These are phyloP conservation scores for Trichoderma polysporum DNA, from an alignment of 2,329 filamentous ascomycete species.

Conservation along the genomic window DNA sequence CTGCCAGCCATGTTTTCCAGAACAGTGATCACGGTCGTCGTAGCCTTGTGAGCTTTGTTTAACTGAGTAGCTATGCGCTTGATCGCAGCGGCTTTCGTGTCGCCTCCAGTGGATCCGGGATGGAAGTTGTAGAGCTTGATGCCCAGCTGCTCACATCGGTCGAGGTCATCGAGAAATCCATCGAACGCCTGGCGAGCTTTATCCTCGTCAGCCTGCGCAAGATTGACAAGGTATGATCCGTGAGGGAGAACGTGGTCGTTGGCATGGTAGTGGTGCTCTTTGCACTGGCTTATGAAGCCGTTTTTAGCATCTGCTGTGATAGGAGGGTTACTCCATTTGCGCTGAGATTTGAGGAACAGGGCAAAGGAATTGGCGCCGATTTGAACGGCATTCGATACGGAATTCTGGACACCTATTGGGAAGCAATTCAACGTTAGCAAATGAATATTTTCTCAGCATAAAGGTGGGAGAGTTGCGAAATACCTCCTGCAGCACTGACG, in stretches of 20 bases:
- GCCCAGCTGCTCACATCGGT: constrained; percentile 79
- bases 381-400: constrained; percentile 71
- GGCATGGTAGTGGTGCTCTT: constrained; percentile 69
- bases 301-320: constrained; percentile 66
- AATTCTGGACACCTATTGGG: constrained; percentile 76
- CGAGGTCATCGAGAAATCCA: constrained; percentile 83
- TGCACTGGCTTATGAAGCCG: constrained; percentile 68
- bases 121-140: constrained; percentile 98
- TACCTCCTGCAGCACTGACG: constrained; percentile 84
- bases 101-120: constrained; percentile 76
- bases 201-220: constrained; percentile 76
- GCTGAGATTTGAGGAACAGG: constrained; percentile 92
- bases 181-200: constrained; percentile 85
- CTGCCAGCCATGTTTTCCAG: constrained; percentile 94
- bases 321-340: constrained; percentile 87
- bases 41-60: constrained; percentile 77
- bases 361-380: constrained; percentile 94
- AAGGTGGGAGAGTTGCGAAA: constrained; percentile 24
- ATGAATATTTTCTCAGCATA: no score
- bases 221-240: constrained; percentile 93
- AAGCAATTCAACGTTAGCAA: background rate
- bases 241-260: constrained; percentile 79
- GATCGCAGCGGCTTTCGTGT: constrained; percentile 67
- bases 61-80: constrained; percentile 76
- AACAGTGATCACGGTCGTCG: constrained; percentile 73